These are phyloP conservation scores for Nannochloropsis granulata DNA, from an alignment of 108 stramenopile species.

Conservation along the genomic window DNA sequence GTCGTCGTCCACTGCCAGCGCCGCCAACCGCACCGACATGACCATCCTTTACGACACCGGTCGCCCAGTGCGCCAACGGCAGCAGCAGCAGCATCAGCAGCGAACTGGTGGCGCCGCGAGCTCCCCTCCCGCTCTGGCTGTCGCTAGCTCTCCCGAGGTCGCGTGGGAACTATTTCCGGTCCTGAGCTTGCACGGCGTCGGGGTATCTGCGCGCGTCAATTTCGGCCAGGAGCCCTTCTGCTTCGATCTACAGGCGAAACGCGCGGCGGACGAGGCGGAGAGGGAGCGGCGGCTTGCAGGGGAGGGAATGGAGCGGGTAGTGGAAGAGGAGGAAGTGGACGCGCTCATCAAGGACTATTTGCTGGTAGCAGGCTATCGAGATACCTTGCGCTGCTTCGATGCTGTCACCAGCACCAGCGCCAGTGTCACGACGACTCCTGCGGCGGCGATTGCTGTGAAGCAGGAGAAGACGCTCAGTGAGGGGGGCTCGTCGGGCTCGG, in stretches of 20 bases:
- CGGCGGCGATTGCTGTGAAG: no score
- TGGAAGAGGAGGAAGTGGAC: neutral
- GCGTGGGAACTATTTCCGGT: neutral
- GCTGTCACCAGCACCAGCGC: neutral
- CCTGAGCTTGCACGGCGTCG: neutral
- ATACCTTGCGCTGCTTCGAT: neutral
- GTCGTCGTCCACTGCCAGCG: no score
- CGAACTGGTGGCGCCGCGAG: no score
- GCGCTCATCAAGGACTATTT: neutral
- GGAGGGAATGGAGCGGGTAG: neutral
- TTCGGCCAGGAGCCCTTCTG: neutral
- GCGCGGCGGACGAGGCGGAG: neutral
- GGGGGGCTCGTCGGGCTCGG: no score
- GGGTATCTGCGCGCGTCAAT: neutral
- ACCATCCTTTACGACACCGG: no score
- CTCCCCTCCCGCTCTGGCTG: no score
- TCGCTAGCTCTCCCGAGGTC: no score
- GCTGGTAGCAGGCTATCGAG: neutral
- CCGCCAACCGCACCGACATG: no score
- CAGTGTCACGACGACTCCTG: no score
- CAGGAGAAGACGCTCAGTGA: no score
- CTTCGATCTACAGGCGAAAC: neutral
- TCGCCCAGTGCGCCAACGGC: no score
- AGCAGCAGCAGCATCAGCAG: no score
- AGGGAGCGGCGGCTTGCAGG: neutral